Conservation (phyloP, 768 basidiomycete genomes). For the Neoboletus subvelutipes region DNA sequence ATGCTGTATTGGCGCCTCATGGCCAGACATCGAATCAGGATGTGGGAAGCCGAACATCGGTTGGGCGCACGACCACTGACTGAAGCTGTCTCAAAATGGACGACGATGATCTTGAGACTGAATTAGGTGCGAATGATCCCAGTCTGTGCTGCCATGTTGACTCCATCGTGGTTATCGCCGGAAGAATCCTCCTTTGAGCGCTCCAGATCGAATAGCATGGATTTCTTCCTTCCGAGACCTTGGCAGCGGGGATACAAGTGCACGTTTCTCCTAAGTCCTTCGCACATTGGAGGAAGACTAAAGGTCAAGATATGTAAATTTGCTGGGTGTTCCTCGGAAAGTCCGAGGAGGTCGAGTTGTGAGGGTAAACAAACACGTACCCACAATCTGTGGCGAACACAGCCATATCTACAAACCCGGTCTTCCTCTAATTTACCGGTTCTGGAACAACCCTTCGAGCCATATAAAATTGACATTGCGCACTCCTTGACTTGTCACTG, state of each 20-base stretch:
- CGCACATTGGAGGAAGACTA: background rate
- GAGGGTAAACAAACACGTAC: background rate
- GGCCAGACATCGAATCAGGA: constrained; percentile 1
- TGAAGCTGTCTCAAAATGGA: background rate
- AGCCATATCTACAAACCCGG: no score
- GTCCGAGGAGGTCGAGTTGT: background rate
- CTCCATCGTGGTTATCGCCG: constrained; percentile 4
- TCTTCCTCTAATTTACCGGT: no score
- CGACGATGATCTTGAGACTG: background rate
- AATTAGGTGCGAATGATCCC: background rate
- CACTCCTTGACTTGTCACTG: no score
- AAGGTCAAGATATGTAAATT: background rate
- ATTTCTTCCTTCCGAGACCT: background rate
- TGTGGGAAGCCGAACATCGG: constrained; percentile 2
- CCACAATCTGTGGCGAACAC: background rate
- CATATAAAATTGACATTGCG: no score
- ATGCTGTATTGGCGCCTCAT: constrained; percentile 9
- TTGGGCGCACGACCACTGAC: background rate
- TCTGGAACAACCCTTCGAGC: no score
- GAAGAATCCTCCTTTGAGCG: constrained; percentile 6
- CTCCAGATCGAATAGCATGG: background rate
- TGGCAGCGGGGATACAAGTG: background rate
- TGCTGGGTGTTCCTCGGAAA: background rate
- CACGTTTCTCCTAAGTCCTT: background rate
- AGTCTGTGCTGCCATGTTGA: no score